Evolutionary conservation across 83 land plant species (phyloP), one percentile per base, ranked within the genome.

Genomic region (Picea abies): DNA sequence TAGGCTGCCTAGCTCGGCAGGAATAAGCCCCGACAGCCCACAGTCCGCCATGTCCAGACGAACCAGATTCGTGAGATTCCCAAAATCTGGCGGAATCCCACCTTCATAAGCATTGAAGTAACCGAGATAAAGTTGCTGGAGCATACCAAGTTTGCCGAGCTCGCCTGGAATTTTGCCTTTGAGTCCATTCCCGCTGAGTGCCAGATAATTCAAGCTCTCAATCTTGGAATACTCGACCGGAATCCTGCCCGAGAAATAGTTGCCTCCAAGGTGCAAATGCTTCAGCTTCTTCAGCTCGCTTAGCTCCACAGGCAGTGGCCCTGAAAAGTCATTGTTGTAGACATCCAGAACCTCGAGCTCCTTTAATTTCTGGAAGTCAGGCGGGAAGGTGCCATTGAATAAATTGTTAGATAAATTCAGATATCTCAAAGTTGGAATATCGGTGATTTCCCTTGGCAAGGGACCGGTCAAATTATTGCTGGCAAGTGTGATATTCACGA

Each of bases 241-340:
- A 52, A 96, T 94, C 47, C 76, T 37, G 1, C 98, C 98, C 3
- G 63, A 56, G 78, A 96, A 91, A 88, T 62, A 90, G 75, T 91
- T 96, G 47, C 97, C 96, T 4, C 97, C 95, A 8, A 96, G 88
- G 60, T 93, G 93, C 37, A 96, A 85, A 73, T 91, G 81, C 82
- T 73, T 76, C 70, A 96, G 81, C 19, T 82, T 80, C 71, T 60
- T 19, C 81, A 93, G 82, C 3, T 8, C 68, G 10, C 66, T 6
- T 4, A 96, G 23, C 4, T 89, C 94, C 11, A 29, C 32, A 0
- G 98, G 98, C 5, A 96, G 82, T 3, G 81, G 73, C 17, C 90
- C 90, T 3, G 90, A 84, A 82, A 93, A 88, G 82, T 41, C 92
- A 88, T 95, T 93, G 90, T 95, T 83, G 79, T 95, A 93, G 32